Percentiles rank a stretch among this genome's conserved stretches.
Conservation (phyloP, 805 yeast species). For the Ogataea polymorpha region DNA sequence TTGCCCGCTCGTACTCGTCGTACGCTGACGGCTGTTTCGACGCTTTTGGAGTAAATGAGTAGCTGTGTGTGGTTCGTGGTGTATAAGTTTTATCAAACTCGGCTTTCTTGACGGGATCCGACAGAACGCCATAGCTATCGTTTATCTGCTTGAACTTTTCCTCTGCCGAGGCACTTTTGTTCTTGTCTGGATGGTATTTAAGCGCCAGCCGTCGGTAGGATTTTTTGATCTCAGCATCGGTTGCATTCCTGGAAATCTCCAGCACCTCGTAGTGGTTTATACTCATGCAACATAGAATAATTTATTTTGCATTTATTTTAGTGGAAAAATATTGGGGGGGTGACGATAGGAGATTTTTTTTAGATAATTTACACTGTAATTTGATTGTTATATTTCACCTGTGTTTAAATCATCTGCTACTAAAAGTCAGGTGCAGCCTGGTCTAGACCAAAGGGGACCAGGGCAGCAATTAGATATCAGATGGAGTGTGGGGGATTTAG, state of each 20-base stretch:
- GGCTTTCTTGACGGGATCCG: constrained; percentile 55
- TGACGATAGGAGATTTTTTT: too few species aligned
- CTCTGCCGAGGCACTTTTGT: constrained; percentile 60
- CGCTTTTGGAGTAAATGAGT: constrained; percentile 2
- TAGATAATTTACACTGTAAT: too few species aligned
- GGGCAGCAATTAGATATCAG: too few species aligned
- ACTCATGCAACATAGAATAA: constrained; percentile 3
- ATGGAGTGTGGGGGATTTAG: too few species aligned
- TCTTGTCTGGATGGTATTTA: constrained; percentile 78
- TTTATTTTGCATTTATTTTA: background rate
- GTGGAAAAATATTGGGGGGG: too few species aligned
- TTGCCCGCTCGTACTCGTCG: constrained; percentile 24
- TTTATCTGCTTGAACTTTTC: constrained; percentile 83
- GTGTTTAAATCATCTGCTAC: too few species aligned
- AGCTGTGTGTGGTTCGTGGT: constrained; percentile 2
- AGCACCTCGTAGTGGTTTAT: constrained; percentile 58
- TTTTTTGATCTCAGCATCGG: constrained; percentile 62
- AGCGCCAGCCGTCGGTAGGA: constrained; percentile 77
- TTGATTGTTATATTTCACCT: too few species aligned
- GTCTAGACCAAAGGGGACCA: too few species aligned
- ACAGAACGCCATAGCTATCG: constrained; percentile 81
- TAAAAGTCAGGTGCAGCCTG: too few species aligned
- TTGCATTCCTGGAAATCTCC: constrained; percentile 52
- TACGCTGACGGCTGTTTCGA: constrained; percentile 8
- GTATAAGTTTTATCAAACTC: constrained; percentile 49